Conservation (phyloP, 768 basidiomycete genomes). For the Termitomyces sp. region DNA sequence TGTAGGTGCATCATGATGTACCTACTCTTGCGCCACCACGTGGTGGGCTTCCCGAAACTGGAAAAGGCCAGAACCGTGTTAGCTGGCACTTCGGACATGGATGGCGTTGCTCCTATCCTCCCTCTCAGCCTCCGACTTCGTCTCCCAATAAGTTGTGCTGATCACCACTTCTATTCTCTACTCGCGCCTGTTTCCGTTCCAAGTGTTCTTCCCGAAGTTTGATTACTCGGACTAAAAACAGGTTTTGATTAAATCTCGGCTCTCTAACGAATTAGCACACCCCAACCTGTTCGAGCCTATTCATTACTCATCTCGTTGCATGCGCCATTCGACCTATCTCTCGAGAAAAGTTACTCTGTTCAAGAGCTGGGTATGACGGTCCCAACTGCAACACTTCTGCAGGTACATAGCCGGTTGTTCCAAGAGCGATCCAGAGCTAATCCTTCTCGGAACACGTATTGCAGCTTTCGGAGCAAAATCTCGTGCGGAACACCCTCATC, state of each 20-base stretch:
- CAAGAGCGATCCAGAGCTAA: not conserved
- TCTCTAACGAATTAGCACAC: not conserved
- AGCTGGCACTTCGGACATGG: not conserved
- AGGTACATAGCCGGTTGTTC: not conserved
- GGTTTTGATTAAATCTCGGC: constrained; percentile 3
- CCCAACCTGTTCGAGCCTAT: too few relatives aligned
- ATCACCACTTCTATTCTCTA: not conserved
- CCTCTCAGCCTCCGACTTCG: not conserved
- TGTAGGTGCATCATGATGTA: not conserved
- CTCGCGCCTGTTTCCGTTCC: not conserved
- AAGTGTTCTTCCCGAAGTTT: not conserved
- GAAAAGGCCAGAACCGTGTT: not conserved
- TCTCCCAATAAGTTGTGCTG: too few relatives aligned
- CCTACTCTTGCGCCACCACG: constrained; percentile 1
- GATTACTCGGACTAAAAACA: constrained; percentile 7
- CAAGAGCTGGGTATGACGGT: constrained; percentile 1
- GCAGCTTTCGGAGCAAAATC: constrained; percentile 18
- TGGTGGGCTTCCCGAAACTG: not conserved
- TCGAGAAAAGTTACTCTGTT: not conserved
- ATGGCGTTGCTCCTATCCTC: not conserved
- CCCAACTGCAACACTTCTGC: not conserved
- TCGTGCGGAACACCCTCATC: constrained; percentile 21
- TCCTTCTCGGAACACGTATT: not conserved
- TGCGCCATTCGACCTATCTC: not conserved
- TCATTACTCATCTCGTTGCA: not conserved